Evolutionary conservation across 1,284 basidiomycete species (phyloP).

Genomic region (Heterobasidion occidentale): DNA sequence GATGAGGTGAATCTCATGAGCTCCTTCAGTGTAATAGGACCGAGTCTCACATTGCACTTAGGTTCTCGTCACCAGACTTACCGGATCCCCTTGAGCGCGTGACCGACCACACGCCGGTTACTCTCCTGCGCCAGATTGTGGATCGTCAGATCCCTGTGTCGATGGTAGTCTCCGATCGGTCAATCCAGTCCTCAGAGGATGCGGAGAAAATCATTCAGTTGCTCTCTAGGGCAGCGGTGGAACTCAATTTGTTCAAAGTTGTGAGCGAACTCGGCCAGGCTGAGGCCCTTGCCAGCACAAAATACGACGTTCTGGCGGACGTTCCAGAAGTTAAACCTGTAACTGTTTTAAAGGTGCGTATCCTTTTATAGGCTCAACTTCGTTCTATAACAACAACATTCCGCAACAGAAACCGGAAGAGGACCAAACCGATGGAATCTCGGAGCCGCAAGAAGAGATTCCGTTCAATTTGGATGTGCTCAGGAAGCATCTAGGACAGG

Average conservation of each 20-base stretch:
- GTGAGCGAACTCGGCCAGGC: slow-evolving; percentile 51
- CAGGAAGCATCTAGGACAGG: slow-evolving; percentile 55
- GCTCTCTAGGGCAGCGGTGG: slow-evolving; percentile 53
- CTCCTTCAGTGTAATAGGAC: no score
- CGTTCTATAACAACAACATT: background rate
- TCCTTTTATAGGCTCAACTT: background rate
- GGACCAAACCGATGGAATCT: slow-evolving; percentile 1
- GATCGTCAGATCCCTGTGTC: slow-evolving; percentile 43
- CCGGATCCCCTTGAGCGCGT: slow-evolving; percentile 14
- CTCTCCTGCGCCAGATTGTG: slow-evolving; percentile 40
- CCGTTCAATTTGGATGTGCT: slow-evolving; percentile 72
- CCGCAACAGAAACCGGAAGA: background rate
- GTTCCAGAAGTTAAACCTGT: slow-evolving; percentile 58
- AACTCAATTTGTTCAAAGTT: slow-evolving; percentile 40
- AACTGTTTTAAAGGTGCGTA: slow-evolving; percentile 18
- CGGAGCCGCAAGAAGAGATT: slow-evolving; percentile 24
- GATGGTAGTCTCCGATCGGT: slow-evolving; percentile 49
- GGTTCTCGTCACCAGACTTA: slow-evolving; percentile 31
- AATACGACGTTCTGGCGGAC: slow-evolving; percentile 35
- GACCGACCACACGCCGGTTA: slow-evolving; percentile 22
- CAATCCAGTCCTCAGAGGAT: slow-evolving; percentile 44
- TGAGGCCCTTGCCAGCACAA: slow-evolving; percentile 33
- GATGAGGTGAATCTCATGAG: slow-evolving; percentile 33
- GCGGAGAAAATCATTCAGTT: slow-evolving; percentile 45
- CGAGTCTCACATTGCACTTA: slow-evolving; percentile 9